A percentile compares a stretch with the other conserved stretches of the same genome.
These are phyloP conservation scores for Besnoitia besnoiti DNA, from an alignment of 169 alveolate genomes.

Conservation along the genomic window DNA sequence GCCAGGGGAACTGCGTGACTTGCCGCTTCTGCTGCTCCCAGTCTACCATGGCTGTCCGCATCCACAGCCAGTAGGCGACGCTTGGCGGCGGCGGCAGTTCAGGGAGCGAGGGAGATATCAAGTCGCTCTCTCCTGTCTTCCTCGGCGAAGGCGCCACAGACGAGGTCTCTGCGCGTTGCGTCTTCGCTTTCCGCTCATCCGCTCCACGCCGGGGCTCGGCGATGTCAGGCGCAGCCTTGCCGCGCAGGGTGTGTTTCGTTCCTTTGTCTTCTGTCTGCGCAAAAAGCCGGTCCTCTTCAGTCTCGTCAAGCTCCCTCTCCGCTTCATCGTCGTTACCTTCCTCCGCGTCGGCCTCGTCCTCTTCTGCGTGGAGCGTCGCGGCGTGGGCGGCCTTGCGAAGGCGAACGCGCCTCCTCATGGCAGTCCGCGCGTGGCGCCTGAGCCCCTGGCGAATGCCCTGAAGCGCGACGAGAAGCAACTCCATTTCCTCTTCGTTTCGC, in stretches of 20 bases:
- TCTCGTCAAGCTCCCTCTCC: not conserved
- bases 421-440: slow-evolving; percentile 19
- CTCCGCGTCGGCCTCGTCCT: not conserved
- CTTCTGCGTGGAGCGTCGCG: not conserved
- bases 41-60: slow-evolving; percentile 36
- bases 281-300: not conserved
- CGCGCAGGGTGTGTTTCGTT: no score
- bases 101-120: not conserved
- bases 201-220: no score
- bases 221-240: no score
- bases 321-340: not conserved
- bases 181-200: no score
- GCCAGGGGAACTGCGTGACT: slow-evolving; percentile 35
- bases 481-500: slow-evolving; percentile 29
- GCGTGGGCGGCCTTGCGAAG: not conserved
- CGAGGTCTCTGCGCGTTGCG: no score
- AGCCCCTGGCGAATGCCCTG: slow-evolving; percentile 28
- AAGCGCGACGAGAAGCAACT: slow-evolving; percentile 11
- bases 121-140: not conserved
- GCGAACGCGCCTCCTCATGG: not conserved
- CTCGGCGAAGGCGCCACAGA: not conserved
- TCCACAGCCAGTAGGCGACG: slow-evolving; percentile 44
- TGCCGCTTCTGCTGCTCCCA: slow-evolving; percentile 42
- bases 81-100: slow-evolving; percentile 37
- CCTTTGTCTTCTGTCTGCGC: not conserved